These are phyloP conservation scores for Liquidambar formosana DNA, from an alignment of 164 flowering plant genomes.

Conservation along the genomic window DNA sequence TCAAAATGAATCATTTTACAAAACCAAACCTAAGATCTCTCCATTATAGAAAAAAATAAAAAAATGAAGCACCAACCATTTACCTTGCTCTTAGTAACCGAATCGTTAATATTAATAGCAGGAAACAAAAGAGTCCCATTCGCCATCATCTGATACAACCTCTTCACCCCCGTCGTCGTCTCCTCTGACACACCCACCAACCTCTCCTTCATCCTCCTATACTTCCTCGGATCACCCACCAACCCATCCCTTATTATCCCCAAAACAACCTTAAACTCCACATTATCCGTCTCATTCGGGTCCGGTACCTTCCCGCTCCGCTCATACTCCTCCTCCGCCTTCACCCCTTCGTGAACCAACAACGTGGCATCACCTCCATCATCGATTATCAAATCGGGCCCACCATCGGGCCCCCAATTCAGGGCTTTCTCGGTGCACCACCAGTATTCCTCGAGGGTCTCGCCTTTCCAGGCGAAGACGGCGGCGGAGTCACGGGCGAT, in stretches of 20 bases:
- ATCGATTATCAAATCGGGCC: conserved; percentile 37
- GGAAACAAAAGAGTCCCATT: conserved; percentile 29
- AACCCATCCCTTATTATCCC: conserved; percentile 47
- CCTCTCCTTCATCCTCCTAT: conserved; percentile 24
- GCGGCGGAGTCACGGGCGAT: conserved; percentile 39
- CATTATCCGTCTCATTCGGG: conserved; percentile 39
- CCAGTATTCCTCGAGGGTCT: conserved; percentile 40
- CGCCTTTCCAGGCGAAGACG: conserved; percentile 22
- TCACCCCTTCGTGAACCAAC: conserved; percentile 31
- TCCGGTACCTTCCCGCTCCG: conserved; percentile 32
- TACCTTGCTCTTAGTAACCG: conserved; percentile 84
- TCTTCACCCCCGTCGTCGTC: conserved; percentile 40
- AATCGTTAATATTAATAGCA: conserved; percentile 63
- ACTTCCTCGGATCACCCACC: conserved; percentile 42
- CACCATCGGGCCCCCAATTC: conserved; percentile 38
- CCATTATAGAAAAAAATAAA: neutral
- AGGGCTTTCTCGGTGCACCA: conserved; percentile 39
- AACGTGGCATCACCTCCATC: conserved; percentile 36
- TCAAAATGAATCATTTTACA: neutral
- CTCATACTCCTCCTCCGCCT: conserved; percentile 35
- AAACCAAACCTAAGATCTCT: neutral
- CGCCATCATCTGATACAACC: conserved; percentile 37
- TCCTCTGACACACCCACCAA: conserved; percentile 40
- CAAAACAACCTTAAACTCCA: conserved; percentile 48
- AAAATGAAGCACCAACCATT: no score